Base-by-base conservation (phyloP, 2,329 filamentous ascomycete species). In the Ambrosiella xylebori region DNA sequence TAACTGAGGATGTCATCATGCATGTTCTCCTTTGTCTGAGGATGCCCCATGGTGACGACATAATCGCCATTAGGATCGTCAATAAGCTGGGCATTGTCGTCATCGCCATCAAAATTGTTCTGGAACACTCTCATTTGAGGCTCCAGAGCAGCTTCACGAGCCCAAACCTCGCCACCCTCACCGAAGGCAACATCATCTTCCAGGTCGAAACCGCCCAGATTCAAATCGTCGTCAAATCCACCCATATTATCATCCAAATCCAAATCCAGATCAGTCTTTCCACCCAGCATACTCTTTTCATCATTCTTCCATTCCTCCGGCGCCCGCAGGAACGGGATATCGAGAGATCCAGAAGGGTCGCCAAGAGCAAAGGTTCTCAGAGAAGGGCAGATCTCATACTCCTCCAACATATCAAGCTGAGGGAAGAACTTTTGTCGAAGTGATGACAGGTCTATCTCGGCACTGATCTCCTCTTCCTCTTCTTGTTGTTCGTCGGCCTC, bases 1-100 rank as follows among this genome's bases (percentile, higher is more conserved):
- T 97, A 98, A 66, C 87, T 86, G n/a, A 98, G 77, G 59, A 98
- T 95, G 65, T 95, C 91, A 64, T 97, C 88, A 67, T 96, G 89
- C 68, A 85, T 73, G 66, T 76, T 76, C 57, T 81, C 81, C 56
- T 79, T 76, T 13, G 51, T 62, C 54, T 71, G 69, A 2, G 76
- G 73, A 64, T 85, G 85, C 45, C 80, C 80, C 73, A 95, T 81
- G n/a, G 86, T 86, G 7, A 96, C 79, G 27, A 84, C 77, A 66
- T 88, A 96, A 62, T 87, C 80, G 58, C 82, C 82, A 2, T 61
- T 67, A 2, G 66, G 69, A 39, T 78, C 75, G 61, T 85, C 82
- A 60, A 85, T 80, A 71, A 78, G 65, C 9, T 61, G 57, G 13
- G 56, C 56, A 35, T 61, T 56, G 67, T 79, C 73, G n/a, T 69